Evolutionary conservation across 2,329 filamentous ascomycete species (phyloP), one percentile per base, ranked within the genome.

Genomic region (Fusarium multiceps): DNA sequence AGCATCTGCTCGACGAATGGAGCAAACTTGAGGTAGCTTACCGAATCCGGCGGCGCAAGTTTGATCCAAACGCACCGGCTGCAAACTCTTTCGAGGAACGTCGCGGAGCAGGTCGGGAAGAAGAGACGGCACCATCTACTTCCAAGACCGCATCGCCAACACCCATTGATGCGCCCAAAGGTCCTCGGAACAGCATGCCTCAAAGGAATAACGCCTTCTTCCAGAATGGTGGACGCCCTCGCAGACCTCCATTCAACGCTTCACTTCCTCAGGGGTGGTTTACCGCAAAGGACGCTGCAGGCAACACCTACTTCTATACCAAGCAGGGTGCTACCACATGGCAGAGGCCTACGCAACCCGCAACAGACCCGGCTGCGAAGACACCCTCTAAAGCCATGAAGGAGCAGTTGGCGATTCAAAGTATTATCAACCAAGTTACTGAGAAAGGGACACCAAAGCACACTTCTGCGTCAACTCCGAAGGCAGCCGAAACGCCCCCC

Each of bases 11-110:
- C 28, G 89, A 93, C 11, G 90, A 91, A 71, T 99, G 96, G 96
- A 92, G 91, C 78, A 94, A 93, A 74, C 84, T 99, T 50, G 92
- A 97, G 78, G 87, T 97, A 37, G 96, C 90, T 9, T 99, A 98
- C 80, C 90, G 96, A 63, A 99, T 99, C 76, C 93, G 93, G 40
- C 89, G 95, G 60, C 93, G 96, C 82, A 97, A 97, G 82, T 82
- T 92, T 61, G 93, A 95, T 77, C 90, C 91, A 27, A 90, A 89
- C 69, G 87, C 84, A 49, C 82, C 82, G 20, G 74, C 84, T 46
- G 83, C 86, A 30, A 88, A 88, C 71, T 85, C 87, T 27, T 88
- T 87, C 25, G 88, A 89, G 69, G 85, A 88, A 74, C 91, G 92
- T 58, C 90, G 92, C 59, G 78, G 76, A 46, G 77, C 81, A 62